phyloP scores from a whole-genome alignment of 768 basidiomycete genomes.

The Pilatotrama ljubarskyi region DNA sequence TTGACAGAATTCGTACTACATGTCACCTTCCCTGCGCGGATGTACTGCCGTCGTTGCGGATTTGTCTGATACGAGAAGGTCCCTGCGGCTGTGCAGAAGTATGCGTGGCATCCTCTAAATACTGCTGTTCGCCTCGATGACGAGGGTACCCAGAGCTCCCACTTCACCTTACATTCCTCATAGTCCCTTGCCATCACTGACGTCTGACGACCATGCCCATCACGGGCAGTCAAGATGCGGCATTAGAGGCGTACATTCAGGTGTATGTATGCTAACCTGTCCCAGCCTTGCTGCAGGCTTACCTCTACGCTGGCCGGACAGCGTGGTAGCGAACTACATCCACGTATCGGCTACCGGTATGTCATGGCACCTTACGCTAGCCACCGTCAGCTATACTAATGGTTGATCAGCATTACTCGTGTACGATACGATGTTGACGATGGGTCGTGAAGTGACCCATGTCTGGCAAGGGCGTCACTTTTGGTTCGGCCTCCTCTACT shows the following conservation, averaged over 20 bases:
- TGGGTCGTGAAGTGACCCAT: background rate
- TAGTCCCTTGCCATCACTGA: too few relatives aligned
- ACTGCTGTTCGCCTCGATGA: too few relatives aligned
- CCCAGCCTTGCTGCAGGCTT: background rate
- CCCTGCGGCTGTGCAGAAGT: too few relatives aligned
- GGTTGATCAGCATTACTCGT: background rate
- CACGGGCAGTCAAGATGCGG: too few relatives aligned
- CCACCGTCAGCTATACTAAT: background rate
- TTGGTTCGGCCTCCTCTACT: background rate
- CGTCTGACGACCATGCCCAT: too few relatives aligned
- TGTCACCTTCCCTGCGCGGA: too few relatives aligned
- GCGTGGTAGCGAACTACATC: constrained; percentile 2
- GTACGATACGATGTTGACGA: background rate
- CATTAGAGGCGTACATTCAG: background rate
- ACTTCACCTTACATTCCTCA: too few relatives aligned
- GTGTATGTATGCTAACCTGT: background rate
- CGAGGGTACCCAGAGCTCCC: too few relatives aligned
- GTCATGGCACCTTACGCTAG: background rate
- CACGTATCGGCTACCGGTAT: constrained; percentile 8
- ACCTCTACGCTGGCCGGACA: background rate
- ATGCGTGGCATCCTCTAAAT: too few relatives aligned
- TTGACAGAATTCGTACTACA: too few relatives aligned
- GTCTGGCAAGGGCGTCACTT: background rate
- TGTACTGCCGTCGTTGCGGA: too few relatives aligned
- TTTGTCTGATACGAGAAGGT: too few relatives aligned